These are phyloP conservation scores for Mediolabrus comicus DNA, from an alignment of 108 stramenopile genomes.

Conservation along the genomic window DNA sequence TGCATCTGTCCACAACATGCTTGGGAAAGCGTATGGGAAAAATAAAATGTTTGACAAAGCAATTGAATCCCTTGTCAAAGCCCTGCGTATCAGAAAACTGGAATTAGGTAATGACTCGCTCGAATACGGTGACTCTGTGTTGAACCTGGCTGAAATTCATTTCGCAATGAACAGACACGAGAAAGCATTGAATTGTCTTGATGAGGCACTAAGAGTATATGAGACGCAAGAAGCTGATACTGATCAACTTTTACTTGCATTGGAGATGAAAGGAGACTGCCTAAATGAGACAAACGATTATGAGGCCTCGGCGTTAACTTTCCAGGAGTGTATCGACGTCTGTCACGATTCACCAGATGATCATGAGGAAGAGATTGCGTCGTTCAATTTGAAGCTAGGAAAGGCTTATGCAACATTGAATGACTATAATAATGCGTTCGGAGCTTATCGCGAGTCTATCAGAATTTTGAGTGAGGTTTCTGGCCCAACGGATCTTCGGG, in stretches of 20 bases:
- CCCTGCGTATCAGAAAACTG: slow-evolving; percentile 48
- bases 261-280: slow-evolving; percentile 35
- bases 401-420: slow-evolving; percentile 25
- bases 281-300: slow-evolving; percentile 22
- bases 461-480: slow-evolving; percentile 11
- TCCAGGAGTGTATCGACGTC: slow-evolving; percentile 18
- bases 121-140: slow-evolving; percentile 40
- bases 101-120: slow-evolving; percentile 48
- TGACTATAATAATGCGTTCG: slow-evolving; percentile 40
- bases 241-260: slow-evolving; percentile 9
- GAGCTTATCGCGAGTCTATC: slow-evolving; percentile 28
- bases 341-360: background rate
- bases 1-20: slow-evolving; percentile 33
- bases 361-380: slow-evolving; percentile 15
- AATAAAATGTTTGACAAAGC: slow-evolving; percentile 38
- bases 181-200: slow-evolving; percentile 33
- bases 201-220: slow-evolving; percentile 31
- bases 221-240: slow-evolving; percentile 1
- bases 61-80: slow-evolving; percentile 49
- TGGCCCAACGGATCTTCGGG: slow-evolving; percentile 26
- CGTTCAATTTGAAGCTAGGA: slow-evolving; percentile 28
- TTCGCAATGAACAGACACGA: slow-evolving; percentile 30
- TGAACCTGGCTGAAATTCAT: slow-evolving; percentile 36
- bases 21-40: slow-evolving; percentile 44
- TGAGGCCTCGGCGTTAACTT: slow-evolving; percentile 9